phyloP scores from a whole-genome alignment of 345 rosid species.

The Acer campestre region DNA sequence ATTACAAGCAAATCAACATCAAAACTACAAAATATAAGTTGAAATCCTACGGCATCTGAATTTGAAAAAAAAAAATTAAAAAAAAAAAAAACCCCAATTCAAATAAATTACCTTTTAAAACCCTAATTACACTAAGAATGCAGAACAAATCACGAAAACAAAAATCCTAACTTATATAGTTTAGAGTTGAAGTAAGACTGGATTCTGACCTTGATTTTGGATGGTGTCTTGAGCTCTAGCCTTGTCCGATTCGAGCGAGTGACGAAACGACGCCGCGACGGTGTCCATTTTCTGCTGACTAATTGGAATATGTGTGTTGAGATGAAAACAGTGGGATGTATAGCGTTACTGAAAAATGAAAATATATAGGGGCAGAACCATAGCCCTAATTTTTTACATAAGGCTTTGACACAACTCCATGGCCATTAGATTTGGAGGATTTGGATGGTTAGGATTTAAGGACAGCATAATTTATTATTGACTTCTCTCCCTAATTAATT shows the following conservation, averaged over 20 bases:
- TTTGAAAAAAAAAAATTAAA: too few species aligned
- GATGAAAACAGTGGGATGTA: too few species aligned
- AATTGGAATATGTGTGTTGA: constrained; percentile 34
- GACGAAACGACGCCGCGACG: constrained; percentile 42
- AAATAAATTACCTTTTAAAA: constrained; percentile 2
- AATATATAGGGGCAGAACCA: too few species aligned
- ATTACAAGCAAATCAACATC: background rate
- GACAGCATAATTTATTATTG: too few species aligned
- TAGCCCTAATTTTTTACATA: too few species aligned
- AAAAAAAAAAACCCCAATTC: constrained; percentile 27
- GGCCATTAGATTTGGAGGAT: too few species aligned
- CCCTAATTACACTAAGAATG: constrained; percentile 27
- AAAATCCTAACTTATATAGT: background rate
- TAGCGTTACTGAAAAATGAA: too few species aligned
- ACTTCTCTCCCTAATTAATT: too few species aligned
- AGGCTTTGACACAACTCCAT: too few species aligned
- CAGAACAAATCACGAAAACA: background rate
- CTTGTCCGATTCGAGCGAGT: constrained; percentile 47
- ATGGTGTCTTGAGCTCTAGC: constrained; percentile 51
- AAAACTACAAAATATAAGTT: background rate
- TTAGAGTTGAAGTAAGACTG: background rate
- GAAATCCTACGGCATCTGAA: background rate
- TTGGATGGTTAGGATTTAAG: too few species aligned
- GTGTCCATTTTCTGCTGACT: constrained; percentile 55
- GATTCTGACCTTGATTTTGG: constrained; percentile 51